These are phyloP conservation scores for Heterobasidion occidentale DNA, from an alignment of 1,284 basidiomycete genomes.

Conservation along the genomic window DNA sequence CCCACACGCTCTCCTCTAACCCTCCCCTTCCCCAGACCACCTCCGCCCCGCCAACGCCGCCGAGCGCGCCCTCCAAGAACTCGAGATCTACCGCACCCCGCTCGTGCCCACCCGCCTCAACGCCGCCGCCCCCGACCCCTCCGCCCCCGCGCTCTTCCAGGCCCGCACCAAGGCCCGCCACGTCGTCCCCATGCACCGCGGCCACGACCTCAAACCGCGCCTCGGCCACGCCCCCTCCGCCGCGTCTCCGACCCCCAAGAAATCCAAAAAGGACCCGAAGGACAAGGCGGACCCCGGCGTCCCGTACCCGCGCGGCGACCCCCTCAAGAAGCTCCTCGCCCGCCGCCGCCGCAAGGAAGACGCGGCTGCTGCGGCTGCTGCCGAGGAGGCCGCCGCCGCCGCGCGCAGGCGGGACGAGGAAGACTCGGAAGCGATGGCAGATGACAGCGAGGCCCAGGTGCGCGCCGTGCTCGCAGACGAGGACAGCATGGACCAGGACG, in stretches of 20 bases:
- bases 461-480: slow-evolving; percentile 14
- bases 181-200: slow-evolving; percentile 46
- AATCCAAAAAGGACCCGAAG: slow-evolving; percentile 7
- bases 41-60: slow-evolving; percentile 38
- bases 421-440: slow-evolving; percentile 25
- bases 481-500: slow-evolving; percentile 15
- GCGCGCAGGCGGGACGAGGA: slow-evolving; percentile 20
- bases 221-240: slow-evolving; percentile 22
- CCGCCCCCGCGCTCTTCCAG: slow-evolving; percentile 57
- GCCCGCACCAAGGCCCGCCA: slow-evolving; percentile 39
- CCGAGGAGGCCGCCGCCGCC: slow-evolving; percentile 18
- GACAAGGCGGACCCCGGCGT: slow-evolving; percentile 24
- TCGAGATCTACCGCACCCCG: slow-evolving; percentile 72
- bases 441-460: slow-evolving; percentile 20
- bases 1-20: background rate
- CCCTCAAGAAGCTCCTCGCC: slow-evolving; percentile 66
- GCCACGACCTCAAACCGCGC: slow-evolving; percentile 23
- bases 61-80: slow-evolving; percentile 56
- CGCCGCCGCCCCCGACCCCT: slow-evolving; percentile 24
- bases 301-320: slow-evolving; percentile 67
- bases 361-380: slow-evolving; percentile 18
- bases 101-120: slow-evolving; percentile 62
- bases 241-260: slow-evolving; percentile 5
- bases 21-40: slow-evolving; percentile 18
- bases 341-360: slow-evolving; percentile 33